A percentile compares a stretch with the other conserved stretches of the same genome.
Evolutionary conservation across 208 protist species (phyloP).

Genomic region (Trypanosoma melophagium): DNA sequence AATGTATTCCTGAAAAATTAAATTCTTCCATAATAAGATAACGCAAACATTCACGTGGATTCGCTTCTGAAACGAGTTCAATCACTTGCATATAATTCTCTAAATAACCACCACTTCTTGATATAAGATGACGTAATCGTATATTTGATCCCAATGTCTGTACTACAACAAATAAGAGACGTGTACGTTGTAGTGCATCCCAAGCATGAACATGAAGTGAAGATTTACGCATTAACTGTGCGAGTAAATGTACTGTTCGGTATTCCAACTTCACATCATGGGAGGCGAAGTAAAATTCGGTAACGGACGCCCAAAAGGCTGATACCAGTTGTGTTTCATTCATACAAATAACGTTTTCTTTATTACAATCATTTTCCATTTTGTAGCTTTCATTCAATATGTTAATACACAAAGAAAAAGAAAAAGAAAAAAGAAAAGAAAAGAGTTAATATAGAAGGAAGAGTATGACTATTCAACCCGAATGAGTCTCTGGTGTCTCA

Average conservation of each 20-base stretch:
- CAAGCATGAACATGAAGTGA: constrained; percentile 8
- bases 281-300: constrained; percentile 7
- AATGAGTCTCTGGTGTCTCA: too few relatives aligned
- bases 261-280: constrained; percentile 14
- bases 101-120: neutral
- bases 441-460: neutral
- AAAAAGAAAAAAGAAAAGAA: constrained; percentile 25
- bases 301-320: constrained; percentile 8
- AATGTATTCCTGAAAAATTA: constrained; percentile 8
- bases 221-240: constrained; percentile 8
- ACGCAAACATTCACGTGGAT: constrained; percentile 14
- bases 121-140: constrained; percentile 8
- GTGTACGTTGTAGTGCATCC: constrained; percentile 14
- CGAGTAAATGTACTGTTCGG: constrained; percentile 13
- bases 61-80: constrained; percentile 25
- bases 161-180: constrained; percentile 16
- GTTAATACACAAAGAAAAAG: constrained; percentile 24
- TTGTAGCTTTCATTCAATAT: neutral
- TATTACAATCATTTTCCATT: constrained; percentile 15
- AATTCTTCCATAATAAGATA: constrained; percentile 6
- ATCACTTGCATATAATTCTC: constrained; percentile 25
- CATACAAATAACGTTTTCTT: neutral
- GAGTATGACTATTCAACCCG: too few relatives aligned
- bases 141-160: constrained; percentile 13
- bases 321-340: neutral